Conservation (phyloP, 345 rosid genomes). For the Pistacia vera region DNA sequence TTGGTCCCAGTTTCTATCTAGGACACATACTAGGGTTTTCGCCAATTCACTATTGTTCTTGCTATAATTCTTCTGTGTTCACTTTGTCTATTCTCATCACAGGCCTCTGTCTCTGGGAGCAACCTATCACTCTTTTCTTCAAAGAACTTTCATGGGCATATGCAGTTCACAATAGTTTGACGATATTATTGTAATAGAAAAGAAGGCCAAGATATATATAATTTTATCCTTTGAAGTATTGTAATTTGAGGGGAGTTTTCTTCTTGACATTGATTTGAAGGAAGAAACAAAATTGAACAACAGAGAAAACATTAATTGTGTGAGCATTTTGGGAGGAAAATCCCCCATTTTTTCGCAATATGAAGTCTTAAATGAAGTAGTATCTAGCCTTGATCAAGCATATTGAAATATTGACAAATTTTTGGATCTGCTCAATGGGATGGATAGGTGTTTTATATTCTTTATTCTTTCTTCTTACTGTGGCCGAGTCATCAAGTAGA, state of each 20-base stretch:
- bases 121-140: not conserved
- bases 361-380: not conserved
- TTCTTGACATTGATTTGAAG: not conserved
- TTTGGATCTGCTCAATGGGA: constrained; percentile 49
- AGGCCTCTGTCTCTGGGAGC: not conserved
- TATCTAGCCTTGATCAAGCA: not conserved
- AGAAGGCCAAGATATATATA: not conserved
- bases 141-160: not conserved
- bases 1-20: too few relatives aligned
- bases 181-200: not conserved
- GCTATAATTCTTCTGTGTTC: constrained; percentile 3
- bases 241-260: not conserved
- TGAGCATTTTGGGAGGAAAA: not conserved
- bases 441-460: constrained; percentile 54
- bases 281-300: not conserved
- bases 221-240: not conserved
- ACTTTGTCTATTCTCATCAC: not conserved
- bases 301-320: not conserved
- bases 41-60: not conserved
- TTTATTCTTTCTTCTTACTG: constrained; percentile 50
- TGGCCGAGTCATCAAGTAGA: constrained; percentile 63
- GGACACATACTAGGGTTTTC: not conserved
- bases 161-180: not conserved
- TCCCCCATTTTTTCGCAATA: not conserved
- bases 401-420: constrained; percentile 14